Evolutionary conservation across 768 basidiomycete species (phyloP), one percentile per base, ranked within the genome.

Genomic region (Cytidiella melzeri): DNA sequence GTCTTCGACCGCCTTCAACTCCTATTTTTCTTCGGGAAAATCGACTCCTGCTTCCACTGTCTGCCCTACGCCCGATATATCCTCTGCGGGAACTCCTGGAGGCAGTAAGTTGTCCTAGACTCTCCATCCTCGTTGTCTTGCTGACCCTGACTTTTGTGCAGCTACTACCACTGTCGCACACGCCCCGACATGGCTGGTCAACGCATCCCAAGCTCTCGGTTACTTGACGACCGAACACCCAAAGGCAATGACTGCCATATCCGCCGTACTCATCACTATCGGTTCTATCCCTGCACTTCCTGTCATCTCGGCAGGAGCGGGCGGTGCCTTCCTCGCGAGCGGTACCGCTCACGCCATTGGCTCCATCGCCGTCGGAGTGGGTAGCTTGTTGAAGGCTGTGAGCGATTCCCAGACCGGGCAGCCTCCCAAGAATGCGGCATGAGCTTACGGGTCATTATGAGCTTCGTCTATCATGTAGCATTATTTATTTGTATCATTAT

Each of bases 311-410:
- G 79, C 79, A 0, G 83, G 81, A 18, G 83, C 80, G 4, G 85
- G 86, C 19, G 87, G 87, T 9, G 82, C 83, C 0, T 69, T 86
- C 44, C 71, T 90, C 28, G 87, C 87, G 9, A 77, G 84, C 13
- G 74, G 81, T 11, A 81, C 87, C 12, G 84, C 79, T 12, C 87
- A 89, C 55, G 87, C 87, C 1, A 80, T 86, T 21, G 87, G 87
- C 9, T 85, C 85, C 1, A 81, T 89, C 51, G 87, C 86, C 1
- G 76, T 89, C 3, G 86, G 87, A 2, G 68, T 89, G 26, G 87
- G 87, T 1, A 76, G 72, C 28, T 64, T 73, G 64, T 65, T 81
- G 47, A 75, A 77, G 60, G 69, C 75, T n/a, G 42, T 53, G 41
- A 48, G 41, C 47, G 46, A 48, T 10, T 3, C 46, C 19, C n/a